These are phyloP conservation scores for Thraustotheca clavata DNA, from an alignment of 352 stramenopile genomes.

Conservation along the genomic window DNA sequence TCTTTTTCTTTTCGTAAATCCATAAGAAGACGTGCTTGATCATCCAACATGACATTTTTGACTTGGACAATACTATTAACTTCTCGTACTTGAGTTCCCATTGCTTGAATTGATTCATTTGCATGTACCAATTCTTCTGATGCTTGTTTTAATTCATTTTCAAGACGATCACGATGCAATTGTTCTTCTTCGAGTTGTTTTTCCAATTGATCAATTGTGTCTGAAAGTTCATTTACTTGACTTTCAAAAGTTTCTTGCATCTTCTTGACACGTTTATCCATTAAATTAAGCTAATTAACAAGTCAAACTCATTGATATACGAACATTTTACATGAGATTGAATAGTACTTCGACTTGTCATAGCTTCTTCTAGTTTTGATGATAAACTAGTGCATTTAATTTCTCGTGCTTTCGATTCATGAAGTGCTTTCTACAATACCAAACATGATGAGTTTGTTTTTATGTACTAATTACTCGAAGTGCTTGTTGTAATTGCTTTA, in stretches of 20 bases:
- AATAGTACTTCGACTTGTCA: not conserved
- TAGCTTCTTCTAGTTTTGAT: not conserved
- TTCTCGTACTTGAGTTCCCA: not conserved
- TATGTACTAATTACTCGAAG: not conserved
- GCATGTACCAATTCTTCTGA: not conserved
- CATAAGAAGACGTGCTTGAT: slow-evolving; percentile 8
- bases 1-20: not conserved
- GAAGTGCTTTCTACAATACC: not conserved
- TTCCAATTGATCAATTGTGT: slow-evolving; percentile 2
- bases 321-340: not conserved
- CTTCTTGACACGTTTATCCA: slow-evolving; percentile 5
- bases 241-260: slow-evolving; percentile 8
- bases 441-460: not conserved
- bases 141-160: not conserved
- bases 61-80: slow-evolving; percentile 10
- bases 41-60: slow-evolving; percentile 22
- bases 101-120: not conserved
- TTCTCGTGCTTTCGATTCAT: slow-evolving; percentile 3
- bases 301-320: not conserved
- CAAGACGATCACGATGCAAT: not conserved
- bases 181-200: not conserved
- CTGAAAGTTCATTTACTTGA: not conserved
- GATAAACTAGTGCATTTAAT: not conserved
- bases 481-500: slow-evolving; percentile 14
- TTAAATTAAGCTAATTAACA: not conserved